phyloP scores from a whole-genome alignment of 768 basidiomycete genomes.

The Hemileccinum rubropunctum region DNA sequence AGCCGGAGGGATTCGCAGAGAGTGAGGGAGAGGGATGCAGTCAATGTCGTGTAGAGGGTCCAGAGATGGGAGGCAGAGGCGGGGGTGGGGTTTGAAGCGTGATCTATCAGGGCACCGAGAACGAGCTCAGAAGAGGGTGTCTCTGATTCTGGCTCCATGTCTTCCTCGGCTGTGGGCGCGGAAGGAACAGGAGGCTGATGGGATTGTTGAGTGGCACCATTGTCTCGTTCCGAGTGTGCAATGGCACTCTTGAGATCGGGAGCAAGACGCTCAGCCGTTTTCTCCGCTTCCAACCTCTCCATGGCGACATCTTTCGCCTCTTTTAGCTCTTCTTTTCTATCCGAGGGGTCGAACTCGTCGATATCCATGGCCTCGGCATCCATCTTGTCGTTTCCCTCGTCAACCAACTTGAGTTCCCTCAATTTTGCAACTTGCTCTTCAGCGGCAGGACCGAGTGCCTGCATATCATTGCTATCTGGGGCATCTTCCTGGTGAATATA shows the following conservation, averaged over 20 bases:
- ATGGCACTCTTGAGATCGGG: conserved; percentile 48
- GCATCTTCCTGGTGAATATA: conserved; percentile 61
- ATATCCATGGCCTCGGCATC: conserved; percentile 47
- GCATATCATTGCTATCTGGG: conserved; percentile 69
- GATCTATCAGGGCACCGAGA: conserved; percentile 16
- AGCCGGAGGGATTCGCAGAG: conserved; percentile 96
- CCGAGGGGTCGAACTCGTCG: conserved; percentile 32
- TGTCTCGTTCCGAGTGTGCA: conserved; percentile 31
- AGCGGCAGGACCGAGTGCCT: conserved; percentile 84
- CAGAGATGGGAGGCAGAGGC: conserved; percentile 68
- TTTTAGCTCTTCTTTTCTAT: conserved; percentile 24
- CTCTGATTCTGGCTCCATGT: conserved; percentile 18
- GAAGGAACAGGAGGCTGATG: conserved; percentile 25
- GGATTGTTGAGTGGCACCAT: not conserved
- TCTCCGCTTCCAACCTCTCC: conserved; percentile 26
- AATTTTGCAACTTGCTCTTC: conserved; percentile 83
- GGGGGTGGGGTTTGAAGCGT: conserved; percentile 21
- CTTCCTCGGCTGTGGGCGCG: conserved; percentile 29
- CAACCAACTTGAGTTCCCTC: conserved; percentile 74
- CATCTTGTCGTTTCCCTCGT: conserved; percentile 47
- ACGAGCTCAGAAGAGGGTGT: conserved; percentile 18
- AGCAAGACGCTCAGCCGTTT: conserved; percentile 23
- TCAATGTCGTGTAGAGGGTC: conserved; percentile 87
- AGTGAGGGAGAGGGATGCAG: conserved; percentile 84
- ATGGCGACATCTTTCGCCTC: conserved; percentile 23